A percentile compares a stretch with the other conserved stretches of the same genome.
Evolutionary conservation across 2,329 filamentous ascomycete genomes (phyloP).

Genomic region (Pseudomassariella vexata): DNA sequence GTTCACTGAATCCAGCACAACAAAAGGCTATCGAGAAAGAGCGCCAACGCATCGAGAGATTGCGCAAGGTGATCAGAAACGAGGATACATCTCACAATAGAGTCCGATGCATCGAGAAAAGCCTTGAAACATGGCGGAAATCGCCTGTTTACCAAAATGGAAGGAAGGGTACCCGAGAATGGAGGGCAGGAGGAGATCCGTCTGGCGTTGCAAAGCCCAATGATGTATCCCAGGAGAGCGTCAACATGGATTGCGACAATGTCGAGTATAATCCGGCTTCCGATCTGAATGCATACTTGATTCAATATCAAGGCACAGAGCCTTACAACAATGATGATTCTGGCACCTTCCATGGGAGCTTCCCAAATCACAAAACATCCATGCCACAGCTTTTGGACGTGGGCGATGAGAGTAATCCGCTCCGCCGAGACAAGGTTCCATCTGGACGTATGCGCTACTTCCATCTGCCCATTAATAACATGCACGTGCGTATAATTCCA

Average conservation of each 20-base stretch:
- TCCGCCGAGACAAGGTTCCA: neutral
- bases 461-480: conserved; percentile 3
- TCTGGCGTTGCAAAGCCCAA: no score
- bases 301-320: neutral
- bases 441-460: conserved; percentile 1
- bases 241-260: no score
- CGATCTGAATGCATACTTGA: conserved; percentile 1
- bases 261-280: no score
- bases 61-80: neutral
- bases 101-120: neutral
- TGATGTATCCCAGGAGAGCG: neutral
- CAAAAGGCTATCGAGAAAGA: neutral
- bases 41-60: neutral
- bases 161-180: no score
- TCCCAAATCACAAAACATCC: conserved; percentile 3
- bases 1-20: neutral
- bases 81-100: neutral
- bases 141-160: neutral
- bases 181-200: no score
- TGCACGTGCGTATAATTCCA: conserved; percentile 2
- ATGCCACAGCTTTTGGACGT: neutral
- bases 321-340: neutral
- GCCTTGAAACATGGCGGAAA: neutral
- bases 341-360: neutral
- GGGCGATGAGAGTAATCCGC: neutral